These are phyloP conservation scores for Lodderomyces elongisporus DNA, from an alignment of 1,139 yeast species.

Conservation along the genomic window DNA sequence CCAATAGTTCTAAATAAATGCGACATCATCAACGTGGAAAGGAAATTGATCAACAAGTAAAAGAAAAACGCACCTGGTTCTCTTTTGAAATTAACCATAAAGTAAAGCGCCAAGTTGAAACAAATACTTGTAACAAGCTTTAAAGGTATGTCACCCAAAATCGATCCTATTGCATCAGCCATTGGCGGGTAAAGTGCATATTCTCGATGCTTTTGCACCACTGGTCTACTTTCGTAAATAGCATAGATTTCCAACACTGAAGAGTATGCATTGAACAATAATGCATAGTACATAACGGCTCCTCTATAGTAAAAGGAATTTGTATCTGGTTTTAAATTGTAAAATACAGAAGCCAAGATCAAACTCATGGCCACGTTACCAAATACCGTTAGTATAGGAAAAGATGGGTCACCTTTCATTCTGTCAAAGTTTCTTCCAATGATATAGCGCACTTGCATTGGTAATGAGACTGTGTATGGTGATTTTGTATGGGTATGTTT, in stretches of 20 bases:
- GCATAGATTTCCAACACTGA: slow-evolving; percentile 55
- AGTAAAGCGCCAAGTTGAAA: slow-evolving; percentile 49
- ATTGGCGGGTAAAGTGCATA: slow-evolving; percentile 63
- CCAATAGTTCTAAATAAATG: slow-evolving; percentile 60
- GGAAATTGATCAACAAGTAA: slow-evolving; percentile 41
- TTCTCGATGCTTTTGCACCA: slow-evolving; percentile 56
- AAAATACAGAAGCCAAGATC: slow-evolving; percentile 64
- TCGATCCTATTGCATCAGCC: slow-evolving; percentile 60
- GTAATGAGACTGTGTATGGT: slow-evolving; percentile 62
- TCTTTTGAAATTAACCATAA: slow-evolving; percentile 52
- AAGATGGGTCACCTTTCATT: slow-evolving; percentile 60
- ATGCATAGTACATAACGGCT: slow-evolving; percentile 53
- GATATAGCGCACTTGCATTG: slow-evolving; percentile 60
- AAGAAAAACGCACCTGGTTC: slow-evolving; percentile 59
- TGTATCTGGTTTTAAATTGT: slow-evolving; percentile 43
- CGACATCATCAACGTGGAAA: slow-evolving; percentile 49
- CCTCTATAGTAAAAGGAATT: slow-evolving; percentile 53
- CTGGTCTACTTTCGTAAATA: slow-evolving; percentile 53
- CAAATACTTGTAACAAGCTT: slow-evolving; percentile 39
- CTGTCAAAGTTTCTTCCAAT: slow-evolving; percentile 60
- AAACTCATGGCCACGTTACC: slow-evolving; percentile 74
- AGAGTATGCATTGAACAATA: slow-evolving; percentile 52
- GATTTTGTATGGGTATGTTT: slow-evolving; percentile 48
- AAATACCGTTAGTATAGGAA: slow-evolving; percentile 52
- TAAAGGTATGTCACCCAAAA: slow-evolving; percentile 55